These are phyloP conservation scores for Tilletiopsis washingtonensis DNA, from an alignment of 1,284 basidiomycete species.

Conservation along the genomic window DNA sequence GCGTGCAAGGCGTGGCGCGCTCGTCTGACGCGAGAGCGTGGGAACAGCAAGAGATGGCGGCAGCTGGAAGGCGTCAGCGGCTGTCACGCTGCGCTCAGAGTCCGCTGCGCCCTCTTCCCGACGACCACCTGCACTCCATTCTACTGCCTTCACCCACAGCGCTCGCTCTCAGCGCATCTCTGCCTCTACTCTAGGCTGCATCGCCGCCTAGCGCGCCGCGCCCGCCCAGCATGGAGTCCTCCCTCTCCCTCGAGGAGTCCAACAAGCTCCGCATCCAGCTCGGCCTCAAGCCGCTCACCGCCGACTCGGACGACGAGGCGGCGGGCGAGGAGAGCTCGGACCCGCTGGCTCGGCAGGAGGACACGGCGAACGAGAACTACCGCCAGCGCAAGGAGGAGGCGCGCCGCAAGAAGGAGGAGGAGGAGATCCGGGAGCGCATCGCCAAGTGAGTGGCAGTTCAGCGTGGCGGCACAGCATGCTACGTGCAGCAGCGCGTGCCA, in stretches of 20 bases:
- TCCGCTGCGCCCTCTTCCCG: too few species aligned
- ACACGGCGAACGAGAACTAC: constrained; percentile 23
- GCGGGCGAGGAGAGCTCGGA: constrained; percentile 44
- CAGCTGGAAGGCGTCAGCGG: too few species aligned
- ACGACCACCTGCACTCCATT: too few species aligned
- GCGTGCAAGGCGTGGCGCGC: too few species aligned
- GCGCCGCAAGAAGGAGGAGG: constrained; percentile 64
- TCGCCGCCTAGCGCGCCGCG: too few species aligned
- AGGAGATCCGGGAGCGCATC: constrained; percentile 49
- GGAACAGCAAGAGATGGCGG: too few species aligned
- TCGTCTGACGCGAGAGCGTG: too few species aligned
- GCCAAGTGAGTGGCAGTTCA: constrained; percentile 13
- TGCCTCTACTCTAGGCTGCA: too few species aligned
- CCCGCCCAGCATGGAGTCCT: constrained; percentile 53
- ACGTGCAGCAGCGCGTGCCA: not conserved
- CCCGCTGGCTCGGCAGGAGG: constrained; percentile 48
- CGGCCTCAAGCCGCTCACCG: constrained; percentile 85
- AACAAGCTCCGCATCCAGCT: constrained; percentile 92
- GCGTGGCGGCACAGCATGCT: not conserved
- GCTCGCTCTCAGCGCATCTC: too few species aligned
- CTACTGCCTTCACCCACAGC: too few species aligned
- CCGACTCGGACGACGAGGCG: constrained; percentile 55
- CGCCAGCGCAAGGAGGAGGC: constrained; percentile 58
- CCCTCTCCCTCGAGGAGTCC: constrained; percentile 90
- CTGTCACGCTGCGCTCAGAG: too few species aligned